These are phyloP conservation scores for Aureobasidium sp. DNA, from an alignment of 2,329 filamentous ascomycete genomes.

Conservation along the genomic window DNA sequence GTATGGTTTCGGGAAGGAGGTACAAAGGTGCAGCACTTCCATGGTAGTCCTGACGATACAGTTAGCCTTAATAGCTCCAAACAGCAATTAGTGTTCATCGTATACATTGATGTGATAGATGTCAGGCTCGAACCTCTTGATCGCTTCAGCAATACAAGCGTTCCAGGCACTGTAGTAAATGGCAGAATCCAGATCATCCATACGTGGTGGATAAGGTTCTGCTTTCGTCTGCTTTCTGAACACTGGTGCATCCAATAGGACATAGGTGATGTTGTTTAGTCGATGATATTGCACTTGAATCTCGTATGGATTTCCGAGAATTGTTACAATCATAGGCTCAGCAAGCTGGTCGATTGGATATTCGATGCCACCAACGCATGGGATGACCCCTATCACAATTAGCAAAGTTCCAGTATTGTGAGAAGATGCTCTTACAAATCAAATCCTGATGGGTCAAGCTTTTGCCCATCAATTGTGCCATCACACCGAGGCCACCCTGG, in stretches of 20 bases:
- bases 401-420: not conserved
- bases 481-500: conserved; percentile 57
- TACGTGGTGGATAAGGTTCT: conserved; percentile 59
- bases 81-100: too few relatives aligned
- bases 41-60: conserved; percentile 44
- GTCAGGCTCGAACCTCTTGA: conserved; percentile 56
- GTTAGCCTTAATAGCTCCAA: not conserved
- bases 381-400: conserved; percentile 31
- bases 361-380: conserved; percentile 53
- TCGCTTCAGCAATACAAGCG: conserved; percentile 58
- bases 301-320: conserved; percentile 54
- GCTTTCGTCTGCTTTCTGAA: conserved; percentile 57
- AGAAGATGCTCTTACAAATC: conserved; percentile 36
- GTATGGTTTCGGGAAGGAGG: conserved; percentile 55
- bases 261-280: conserved; percentile 60
- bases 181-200: conserved; percentile 62
- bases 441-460: conserved; percentile 58
- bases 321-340: conserved; percentile 55
- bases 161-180: conserved; percentile 67
- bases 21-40: conserved; percentile 58
- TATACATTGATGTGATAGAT: conserved; percentile 57
- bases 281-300: conserved; percentile 58
- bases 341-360: conserved; percentile 54
- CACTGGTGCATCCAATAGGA: conserved; percentile 59
- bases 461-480: conserved; percentile 64